Base-by-base conservation (phyloP, 495 filamentous ascomycete species). In the Tuber borchii region DNA sequence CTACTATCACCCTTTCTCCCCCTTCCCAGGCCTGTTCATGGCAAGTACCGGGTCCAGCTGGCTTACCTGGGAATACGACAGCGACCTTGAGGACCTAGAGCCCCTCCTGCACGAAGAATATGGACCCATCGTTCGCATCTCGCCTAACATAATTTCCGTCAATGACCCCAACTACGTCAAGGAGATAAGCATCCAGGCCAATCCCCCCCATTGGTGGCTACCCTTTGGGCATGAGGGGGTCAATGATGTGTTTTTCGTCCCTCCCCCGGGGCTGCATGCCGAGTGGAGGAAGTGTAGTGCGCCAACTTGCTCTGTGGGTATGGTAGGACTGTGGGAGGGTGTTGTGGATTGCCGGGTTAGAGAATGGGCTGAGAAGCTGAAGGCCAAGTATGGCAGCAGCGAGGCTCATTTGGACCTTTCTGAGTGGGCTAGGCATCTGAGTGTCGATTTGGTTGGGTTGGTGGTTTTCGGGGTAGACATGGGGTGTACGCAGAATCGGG, bases 401-500 rank as follows among this genome's bases (percentile, higher is more conserved):
- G 12, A 12, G 56, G 26, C 7, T 31, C 26, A 14, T 26, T 34
- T 65, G 4, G 12, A 31, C 14, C 14, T 65, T 65, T 65, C 56
- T 31, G 26, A 65, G 56, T 65, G 26, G 56, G 56, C 56, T 4
- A 65, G 56, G 56, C 34, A 17, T 34, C 84, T 87, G 75, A 85
- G 87, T 74, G 86, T 86, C 22, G 85, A 34, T 87, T 71, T 83
- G 85, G 76, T 76, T 85, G 70, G 74, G 14, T 39, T 48, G 14
- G 56, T 65, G 26, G 56, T 65, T 14, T 34, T 19, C 7, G 56
- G 56, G 26, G 14, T 34, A 17, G 56, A 65, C 16, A 65, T 65
- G 26, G 56, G 56, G 12, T 65, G 56, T 34, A 65, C 14, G 14
- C 26, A 2, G 56, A 34, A 19, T 17, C 12, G 26, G 26, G 4